phyloP scores from a whole-genome alignment of 139 green algal genomes.

The Mesotaenium endlicherianum region DNA sequence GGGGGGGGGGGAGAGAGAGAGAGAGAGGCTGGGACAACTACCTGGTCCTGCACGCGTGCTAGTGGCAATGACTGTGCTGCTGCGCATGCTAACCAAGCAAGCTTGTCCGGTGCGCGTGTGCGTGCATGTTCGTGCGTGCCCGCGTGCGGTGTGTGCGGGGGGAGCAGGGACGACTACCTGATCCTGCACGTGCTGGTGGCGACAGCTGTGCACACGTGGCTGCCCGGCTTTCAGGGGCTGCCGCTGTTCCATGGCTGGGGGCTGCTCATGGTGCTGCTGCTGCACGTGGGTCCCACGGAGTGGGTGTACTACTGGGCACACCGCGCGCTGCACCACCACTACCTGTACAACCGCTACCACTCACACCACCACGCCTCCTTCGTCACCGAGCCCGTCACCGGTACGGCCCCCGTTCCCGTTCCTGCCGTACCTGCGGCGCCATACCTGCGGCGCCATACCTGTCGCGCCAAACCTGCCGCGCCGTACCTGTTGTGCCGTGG shows the following conservation, averaged over 20 bases:
- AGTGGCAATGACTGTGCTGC: not conserved
- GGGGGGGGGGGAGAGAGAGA: too few species aligned
- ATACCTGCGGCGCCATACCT: too few species aligned
- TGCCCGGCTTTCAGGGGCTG: conserved; percentile 49
- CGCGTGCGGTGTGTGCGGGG: too few species aligned
- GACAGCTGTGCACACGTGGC: conserved; percentile 31
- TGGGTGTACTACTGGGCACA: conserved; percentile 63
- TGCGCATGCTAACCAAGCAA: too few species aligned
- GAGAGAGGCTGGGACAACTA: too few species aligned
- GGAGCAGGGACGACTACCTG: conserved; percentile 63
- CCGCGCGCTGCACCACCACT: conserved; percentile 58
- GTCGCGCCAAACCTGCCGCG: too few species aligned
- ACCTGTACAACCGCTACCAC: conserved; percentile 58
- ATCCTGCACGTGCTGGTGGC: conserved; percentile 53
- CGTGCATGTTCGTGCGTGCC: too few species aligned
- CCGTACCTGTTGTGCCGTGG: too few species aligned
- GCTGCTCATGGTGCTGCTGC: conserved; percentile 49
- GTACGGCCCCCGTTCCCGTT: conserved; percentile 11
- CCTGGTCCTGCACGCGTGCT: too few species aligned
- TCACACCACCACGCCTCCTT: conserved; percentile 59
- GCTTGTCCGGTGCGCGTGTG: too few species aligned
- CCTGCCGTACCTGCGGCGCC: too few species aligned
- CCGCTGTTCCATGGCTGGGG: conserved; percentile 14
- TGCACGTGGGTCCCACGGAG: conserved; percentile 57
- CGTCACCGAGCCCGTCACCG: conserved; percentile 58